Base-by-base conservation (phyloP, 768 basidiomycete species). In the Rhizopogon vesiculosus region DNA sequence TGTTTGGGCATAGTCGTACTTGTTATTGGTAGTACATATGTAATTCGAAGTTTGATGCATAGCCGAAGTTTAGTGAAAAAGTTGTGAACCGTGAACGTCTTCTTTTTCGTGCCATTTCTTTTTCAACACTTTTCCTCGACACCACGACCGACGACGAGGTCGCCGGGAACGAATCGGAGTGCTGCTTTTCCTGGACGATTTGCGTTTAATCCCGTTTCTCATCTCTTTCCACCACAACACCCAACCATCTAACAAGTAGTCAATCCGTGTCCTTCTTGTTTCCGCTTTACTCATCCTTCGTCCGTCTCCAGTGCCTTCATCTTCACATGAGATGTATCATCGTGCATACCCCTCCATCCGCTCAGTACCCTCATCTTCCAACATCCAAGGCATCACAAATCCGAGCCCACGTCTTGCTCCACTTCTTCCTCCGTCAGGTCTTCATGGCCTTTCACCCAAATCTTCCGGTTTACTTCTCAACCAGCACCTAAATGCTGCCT, bases 291-390 rank as follows among this genome's bases (percentile, higher is more conserved):
- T 64, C 53, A 68, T 45, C 25, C 44, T 45, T 45, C 39, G 58
- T 59, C 53, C 35, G 40, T 25, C 25, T 25, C 25, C 59, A 71
- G 66, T 69, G 68, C 62, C 61, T 55, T 72, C 64, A 43, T 64
- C 65, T n/a, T 66, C 67, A 53, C 69, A 74, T 64, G 81, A 82
- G 55, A 85, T 89, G 73, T 77, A 87, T 66, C 82, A 87, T 66
- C 79, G 87, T 41, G 74, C 83, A 6, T 74, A 77, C 46, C 84
- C 84, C 8, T 78, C 75, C 25, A 63, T 78, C 45, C 82, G 85
- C 56, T 74, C 80, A n/a, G 75, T 79, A n/a, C 79, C 81, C 46
- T 75, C 82, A 2, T 65, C 75, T 19, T 59, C 67, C 28, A 68
- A 53, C 54, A 42, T 66, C 18, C 22, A 60, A 42, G 51, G 62